Conservation (phyloP, 2,329 filamentous ascomycete genomes). For the Aquanectria penicillioides region DNA sequence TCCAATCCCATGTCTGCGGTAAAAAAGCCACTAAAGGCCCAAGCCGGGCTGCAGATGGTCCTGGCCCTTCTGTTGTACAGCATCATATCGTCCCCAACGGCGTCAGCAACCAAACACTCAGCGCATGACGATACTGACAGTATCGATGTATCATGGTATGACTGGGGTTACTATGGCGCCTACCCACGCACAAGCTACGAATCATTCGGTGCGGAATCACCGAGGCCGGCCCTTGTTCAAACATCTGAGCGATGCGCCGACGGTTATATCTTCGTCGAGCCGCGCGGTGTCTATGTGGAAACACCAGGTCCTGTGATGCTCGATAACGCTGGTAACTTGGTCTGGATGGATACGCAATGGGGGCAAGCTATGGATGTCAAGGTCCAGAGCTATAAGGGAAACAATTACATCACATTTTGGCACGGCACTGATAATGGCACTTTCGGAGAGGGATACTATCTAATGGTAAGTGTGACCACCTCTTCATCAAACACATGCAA, state of each 20-base stretch:
- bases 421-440: conserved; percentile 57
- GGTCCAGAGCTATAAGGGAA: conserved; percentile 27
- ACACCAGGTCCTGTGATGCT: conserved; percentile 55
- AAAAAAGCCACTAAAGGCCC: not conserved
- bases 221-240: conserved; percentile 45
- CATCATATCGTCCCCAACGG: not conserved
- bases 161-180: conserved; percentile 37
- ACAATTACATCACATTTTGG: conserved; percentile 35
- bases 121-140: not conserved
- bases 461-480: conserved; percentile 50
- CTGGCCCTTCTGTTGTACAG: conserved; percentile 7
- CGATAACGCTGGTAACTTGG: conserved; percentile 53
- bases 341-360: conserved; percentile 54
- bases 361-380: conserved; percentile 41
- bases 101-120: conserved; percentile 1
- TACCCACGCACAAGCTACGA: conserved; percentile 32
- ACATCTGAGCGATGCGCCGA: conserved; percentile 48
- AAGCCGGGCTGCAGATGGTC: conserved; percentile 5
- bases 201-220: conserved; percentile 38
- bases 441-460: conserved; percentile 56
- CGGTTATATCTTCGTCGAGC: conserved; percentile 51
- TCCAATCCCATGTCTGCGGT: conserved; percentile 9
- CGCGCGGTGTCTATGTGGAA: conserved; percentile 47
- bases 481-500: not conserved
- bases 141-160: conserved; percentile 25